Base-by-base conservation (phyloP, 2,329 filamentous ascomycete species). In the Xylaria sp. region DNA sequence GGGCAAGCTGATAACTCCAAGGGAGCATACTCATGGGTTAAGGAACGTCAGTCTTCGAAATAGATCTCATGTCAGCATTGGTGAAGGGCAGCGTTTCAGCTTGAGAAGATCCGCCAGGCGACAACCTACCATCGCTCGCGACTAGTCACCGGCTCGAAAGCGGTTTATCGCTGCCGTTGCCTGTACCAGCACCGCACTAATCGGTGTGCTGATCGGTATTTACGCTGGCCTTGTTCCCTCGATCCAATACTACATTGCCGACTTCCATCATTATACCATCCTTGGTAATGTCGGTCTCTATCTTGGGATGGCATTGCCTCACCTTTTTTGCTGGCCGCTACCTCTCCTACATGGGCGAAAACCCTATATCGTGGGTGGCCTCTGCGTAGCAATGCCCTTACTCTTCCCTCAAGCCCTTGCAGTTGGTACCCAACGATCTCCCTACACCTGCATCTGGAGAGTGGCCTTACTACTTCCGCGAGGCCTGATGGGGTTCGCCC, bases 211-310 rank as follows among this genome's bases (percentile, higher is more conserved):
- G 24, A 82, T 93, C 65, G 92, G 92, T 0, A 91, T 94, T 24
- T 95, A 94, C 76, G 90, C 91, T 63, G 92, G 92, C 2, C 86
- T 93, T 72, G 91, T 93, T 0, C 91, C 92, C n/a, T 88, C 89
- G 3, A 92, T 94, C 30, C 92, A 94, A 76, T 93, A 93, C 77
- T 90, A 89, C 73, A 87, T 94, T 70, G 89, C 88, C 27, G 91
- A 94, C 73, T 84, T 89, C 68, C 81, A 87, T 53, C 91, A 93
- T 73, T 84, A 87, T 67, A 85, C 89, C 1, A 89, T 93, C 32
- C 83, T 93, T 42, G 92, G 92, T 3, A 94, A 94, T 72, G 90
- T 92, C 17, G 85, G 89, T 30, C 86, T 93, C 61, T 94, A 92
- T 76, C 75, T 91, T 36, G 91, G 91, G 8, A 83, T 94, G 70